Conservation (phyloP, 2,329 filamentous ascomycete genomes). For the Paecilomyces sp. region DNA sequence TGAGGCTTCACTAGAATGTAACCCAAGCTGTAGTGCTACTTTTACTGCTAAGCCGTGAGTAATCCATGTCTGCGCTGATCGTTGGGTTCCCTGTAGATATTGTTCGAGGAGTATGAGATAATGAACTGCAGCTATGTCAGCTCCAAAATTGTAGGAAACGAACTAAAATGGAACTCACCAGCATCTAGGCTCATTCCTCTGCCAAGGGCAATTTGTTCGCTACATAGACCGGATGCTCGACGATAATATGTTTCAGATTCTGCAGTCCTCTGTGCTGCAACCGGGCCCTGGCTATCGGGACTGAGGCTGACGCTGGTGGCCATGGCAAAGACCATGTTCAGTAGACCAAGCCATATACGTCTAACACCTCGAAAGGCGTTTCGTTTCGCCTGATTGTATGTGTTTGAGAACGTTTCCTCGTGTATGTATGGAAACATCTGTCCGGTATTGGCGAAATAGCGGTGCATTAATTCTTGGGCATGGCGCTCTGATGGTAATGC, state of each 20-base stretch:
- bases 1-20: constrained; percentile 39
- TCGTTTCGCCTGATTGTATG: constrained; percentile 23
- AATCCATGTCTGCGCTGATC: constrained; percentile 48
- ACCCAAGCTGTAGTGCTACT: constrained; percentile 44
- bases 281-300: constrained; percentile 13
- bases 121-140: constrained; percentile 31
- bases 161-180: constrained; percentile 16
- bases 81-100: constrained; percentile 49
- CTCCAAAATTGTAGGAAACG: background rate
- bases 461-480: constrained; percentile 21
- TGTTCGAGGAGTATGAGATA: constrained; percentile 43
- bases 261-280: constrained; percentile 25
- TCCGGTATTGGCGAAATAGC: constrained; percentile 32
- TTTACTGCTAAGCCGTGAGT: constrained; percentile 48
- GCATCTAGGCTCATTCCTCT: constrained; percentile 40
- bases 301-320: constrained; percentile 31
- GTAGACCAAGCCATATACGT: constrained; percentile 44
- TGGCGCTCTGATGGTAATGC: constrained; percentile 22
- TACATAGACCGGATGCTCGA: constrained; percentile 38
- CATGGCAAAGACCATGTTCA: constrained; percentile 47
- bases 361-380: constrained; percentile 29
- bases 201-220: constrained; percentile 28
- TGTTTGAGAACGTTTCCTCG: constrained; percentile 25
- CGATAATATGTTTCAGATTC: constrained; percentile 41
- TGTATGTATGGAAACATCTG: constrained; percentile 35